These are phyloP conservation scores for Verticillium klebahnii DNA, from an alignment of 2,329 filamentous ascomycete genomes.

Conservation along the genomic window DNA sequence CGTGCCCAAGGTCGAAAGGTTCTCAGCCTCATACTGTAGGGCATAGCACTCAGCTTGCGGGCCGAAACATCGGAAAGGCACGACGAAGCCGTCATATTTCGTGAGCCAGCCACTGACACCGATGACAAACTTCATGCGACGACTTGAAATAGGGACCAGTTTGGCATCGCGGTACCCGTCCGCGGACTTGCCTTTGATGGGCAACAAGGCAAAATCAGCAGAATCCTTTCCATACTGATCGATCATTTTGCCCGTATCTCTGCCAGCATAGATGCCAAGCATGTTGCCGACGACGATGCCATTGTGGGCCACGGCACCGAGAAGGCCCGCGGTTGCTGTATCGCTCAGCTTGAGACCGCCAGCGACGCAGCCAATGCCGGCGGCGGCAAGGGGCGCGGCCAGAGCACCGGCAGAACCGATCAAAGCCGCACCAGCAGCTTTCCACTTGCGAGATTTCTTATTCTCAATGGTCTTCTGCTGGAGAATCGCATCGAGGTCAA, in stretches of 20 bases:
- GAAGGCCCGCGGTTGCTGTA: conserved; percentile 68
- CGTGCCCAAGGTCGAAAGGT: conserved; percentile 71
- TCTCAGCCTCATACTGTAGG: conserved; percentile 76
- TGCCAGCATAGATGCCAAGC: conserved; percentile 86
- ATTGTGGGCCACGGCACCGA: conserved; percentile 77
- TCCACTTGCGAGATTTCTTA: conserved; percentile 63
- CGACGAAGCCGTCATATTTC: conserved; percentile 64
- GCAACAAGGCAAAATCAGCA: conserved; percentile 82
- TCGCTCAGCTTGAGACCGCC: conserved; percentile 71
- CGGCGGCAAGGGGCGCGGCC: conserved; percentile 70
- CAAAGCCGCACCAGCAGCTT: conserved; percentile 55
- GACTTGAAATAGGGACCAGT: conserved; percentile 49
- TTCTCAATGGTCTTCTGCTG: conserved; percentile 51
- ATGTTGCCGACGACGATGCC: conserved; percentile 75
- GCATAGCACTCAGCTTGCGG: conserved; percentile 69
- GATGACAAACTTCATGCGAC: conserved; percentile 75
- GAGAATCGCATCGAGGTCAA: conserved; percentile 21
- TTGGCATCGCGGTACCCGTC: conserved; percentile 43
- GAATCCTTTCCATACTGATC: conserved; percentile 84
- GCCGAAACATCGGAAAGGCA: conserved; percentile 75
- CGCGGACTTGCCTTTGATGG: conserved; percentile 52
- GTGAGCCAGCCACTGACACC: conserved; percentile 79
- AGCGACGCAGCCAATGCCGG: conserved; percentile 75
- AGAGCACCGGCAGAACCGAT: conserved; percentile 69
- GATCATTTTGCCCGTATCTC: conserved; percentile 81